Percentiles rank a stretch among this genome's conserved stretches.
Evolutionary conservation across 345 rosid genomes (phyloP).

Genomic region (Lenwebbia sp.): DNA sequence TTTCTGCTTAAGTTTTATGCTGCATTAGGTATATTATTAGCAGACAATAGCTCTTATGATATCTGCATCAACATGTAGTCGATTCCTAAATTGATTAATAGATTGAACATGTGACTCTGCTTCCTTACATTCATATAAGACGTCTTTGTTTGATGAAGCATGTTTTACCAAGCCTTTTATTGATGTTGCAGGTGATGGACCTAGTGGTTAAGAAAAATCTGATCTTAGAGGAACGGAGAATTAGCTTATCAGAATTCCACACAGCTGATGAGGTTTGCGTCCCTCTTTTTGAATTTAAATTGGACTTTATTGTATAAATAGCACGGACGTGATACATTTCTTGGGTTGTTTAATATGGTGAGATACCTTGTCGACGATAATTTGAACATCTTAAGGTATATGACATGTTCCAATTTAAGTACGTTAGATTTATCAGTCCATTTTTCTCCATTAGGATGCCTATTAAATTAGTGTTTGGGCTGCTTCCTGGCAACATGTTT

Average conservation of each 20-base stretch:
- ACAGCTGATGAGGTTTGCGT: constrained; percentile 72
- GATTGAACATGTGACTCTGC: background rate
- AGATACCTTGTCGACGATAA: background rate
- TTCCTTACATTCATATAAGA: background rate
- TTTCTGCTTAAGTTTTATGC: background rate
- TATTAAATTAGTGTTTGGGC: background rate
- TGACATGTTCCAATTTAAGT: background rate
- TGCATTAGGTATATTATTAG: background rate
- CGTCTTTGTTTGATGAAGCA: background rate
- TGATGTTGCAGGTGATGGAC: constrained; percentile 58
- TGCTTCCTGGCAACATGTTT: background rate
- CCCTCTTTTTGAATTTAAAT: background rate
- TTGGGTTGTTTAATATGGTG: background rate
- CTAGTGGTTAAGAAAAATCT: constrained; percentile 61
- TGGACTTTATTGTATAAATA: background rate
- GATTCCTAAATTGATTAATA: background rate
- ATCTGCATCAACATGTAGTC: background rate
- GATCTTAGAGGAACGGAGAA: constrained; percentile 52
- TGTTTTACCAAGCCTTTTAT: background rate
- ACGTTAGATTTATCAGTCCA: background rate
- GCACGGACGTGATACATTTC: background rate
- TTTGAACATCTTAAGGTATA: background rate
- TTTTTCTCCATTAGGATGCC: background rate
- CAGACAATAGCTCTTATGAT: background rate
- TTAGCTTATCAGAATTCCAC: constrained; percentile 80